Evolutionary conservation across 2,329 filamentous ascomycete species (phyloP), one percentile per base, ranked within the genome.

Genomic region (Ophiostoma ips): DNA sequence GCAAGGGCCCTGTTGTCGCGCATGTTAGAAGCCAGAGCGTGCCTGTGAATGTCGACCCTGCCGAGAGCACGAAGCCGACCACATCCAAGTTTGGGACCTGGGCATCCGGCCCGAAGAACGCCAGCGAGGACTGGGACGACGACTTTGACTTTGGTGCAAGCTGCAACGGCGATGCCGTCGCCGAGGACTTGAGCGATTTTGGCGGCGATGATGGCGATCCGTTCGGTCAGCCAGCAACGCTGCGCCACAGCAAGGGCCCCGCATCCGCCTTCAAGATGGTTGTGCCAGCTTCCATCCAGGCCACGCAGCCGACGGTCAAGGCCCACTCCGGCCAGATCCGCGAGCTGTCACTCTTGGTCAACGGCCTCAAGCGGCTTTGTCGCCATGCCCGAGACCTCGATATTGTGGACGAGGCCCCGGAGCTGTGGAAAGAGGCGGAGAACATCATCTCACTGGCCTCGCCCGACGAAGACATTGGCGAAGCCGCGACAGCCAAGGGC

Each of bases 81-180:
- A 75, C 66, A 2, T 68, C 74, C 49, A 89, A 88, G 59, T 90
- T 87, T 60, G 83, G 85, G 40, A 89, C 85, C 1, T 90, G 85
- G 85, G 84, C 84, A 2, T 68, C 87, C 38, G 79, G 83, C n/a
- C 81, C 78, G 55, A 89, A 89, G 63, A 83, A 78, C 15, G 81
- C 81, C 11, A 89, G 83, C 54, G 87, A 94, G 62, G 86, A 92
- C 60, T 94, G 87, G 87, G 87, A 90, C 58, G 84, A 89, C 55
- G 87, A 94, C 62, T 92, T 94, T 58, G 84, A 90, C 53, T 89
- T 90, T 61, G 74, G 71, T 31, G 68, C 66, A 40, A 62, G 63
- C 35, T 64, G 64, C 33, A 63, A 61, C 28, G 62, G 63, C 24
- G 63, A 62, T 24, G 38, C 3, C 13, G 37, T 16, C 10, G 44